Base-by-base conservation (phyloP, 1,139 yeast genomes). In the Ogataea hybrid region DNA sequence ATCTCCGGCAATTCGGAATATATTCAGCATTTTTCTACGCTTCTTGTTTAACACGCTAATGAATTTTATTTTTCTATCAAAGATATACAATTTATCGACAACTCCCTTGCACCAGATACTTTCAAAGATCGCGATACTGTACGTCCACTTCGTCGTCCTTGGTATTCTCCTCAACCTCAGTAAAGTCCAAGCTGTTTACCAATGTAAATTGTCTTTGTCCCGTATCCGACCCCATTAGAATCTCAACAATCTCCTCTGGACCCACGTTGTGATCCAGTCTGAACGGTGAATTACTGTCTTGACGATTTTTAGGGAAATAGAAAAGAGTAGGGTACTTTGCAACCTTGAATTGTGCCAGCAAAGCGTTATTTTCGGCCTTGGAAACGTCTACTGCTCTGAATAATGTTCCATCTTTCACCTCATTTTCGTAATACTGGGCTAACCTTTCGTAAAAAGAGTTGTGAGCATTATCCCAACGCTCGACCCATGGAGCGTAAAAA, bases 1-100 rank as follows among this genome's bases (percentile, higher is more conserved):
- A 61, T 92, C 98, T 27, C 92, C 66, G 1, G 53, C 51, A 11
- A 62, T 45, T 39, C 66, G 50, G 35, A 63, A 63, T 10, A 62
- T 25, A 39, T 63, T 63, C 45, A 60, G 45, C 54, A 51, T 61
- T 27, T 17, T 14, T 28, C 6, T n/a, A 8, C 20, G 18, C 11
- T 25, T 17, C 22, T 20, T 17, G 23, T 20, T 23, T 22, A 39
- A 32, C 45, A 38, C 45, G 46, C 40, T 37, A 35, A 16, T 33
- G 25, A 33, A 18, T 27, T 29, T 12, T 15, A 23, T n/a, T 25
- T 29, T 28, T 18, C 18, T 42, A 25, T 37, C 30, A 18, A 11
- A 18, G 9, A 32, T 29, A 29, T 15, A 23, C 7, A 21, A 9
- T 15, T 2, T 9, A 37, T 18, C 7, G 20, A 7, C 8, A 2